Evolutionary conservation across 2,329 filamentous ascomycete genomes (phyloP).

Genomic region (Colletotrichum costaricense): DNA sequence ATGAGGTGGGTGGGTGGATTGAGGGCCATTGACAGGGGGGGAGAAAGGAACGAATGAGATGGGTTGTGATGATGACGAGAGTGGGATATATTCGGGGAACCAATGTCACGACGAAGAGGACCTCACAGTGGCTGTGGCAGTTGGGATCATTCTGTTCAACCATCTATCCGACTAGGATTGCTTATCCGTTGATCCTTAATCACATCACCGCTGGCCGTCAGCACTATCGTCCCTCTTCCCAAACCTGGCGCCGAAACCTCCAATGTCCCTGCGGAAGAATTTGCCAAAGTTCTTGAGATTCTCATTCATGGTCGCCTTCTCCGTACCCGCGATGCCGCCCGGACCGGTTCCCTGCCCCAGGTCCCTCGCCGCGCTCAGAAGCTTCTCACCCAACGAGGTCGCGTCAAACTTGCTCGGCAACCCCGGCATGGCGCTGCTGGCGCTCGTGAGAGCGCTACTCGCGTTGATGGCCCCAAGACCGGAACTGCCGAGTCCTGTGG

Average conservation of each 20-base stretch:
- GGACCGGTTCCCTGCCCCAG: constrained; percentile 67
- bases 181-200: neutral
- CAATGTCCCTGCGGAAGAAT: constrained; percentile 92
- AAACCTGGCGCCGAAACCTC: constrained; percentile 79
- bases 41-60: neutral
- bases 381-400: constrained; percentile 83
- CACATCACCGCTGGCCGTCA: constrained; percentile 38
- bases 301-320: constrained; percentile 84
- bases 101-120: no score
- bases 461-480: constrained; percentile 52
- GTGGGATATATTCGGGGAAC: neutral
- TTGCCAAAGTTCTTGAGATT: constrained; percentile 96
- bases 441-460: constrained; percentile 51
- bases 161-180: neutral
- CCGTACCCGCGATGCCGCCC: constrained; percentile 49
- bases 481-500: constrained; percentile 50
- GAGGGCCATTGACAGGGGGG: neutral
- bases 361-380: constrained; percentile 89
- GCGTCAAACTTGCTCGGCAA: constrained; percentile 79
- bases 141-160: neutral
- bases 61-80: neutral
- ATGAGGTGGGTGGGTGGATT: neutral
- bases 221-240: constrained; percentile 68
- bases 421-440: constrained; percentile 45
- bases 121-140: no score